phyloP scores from a whole-genome alignment of 2,329 filamentous ascomycete species.

The Fusarium incarnatum region DNA sequence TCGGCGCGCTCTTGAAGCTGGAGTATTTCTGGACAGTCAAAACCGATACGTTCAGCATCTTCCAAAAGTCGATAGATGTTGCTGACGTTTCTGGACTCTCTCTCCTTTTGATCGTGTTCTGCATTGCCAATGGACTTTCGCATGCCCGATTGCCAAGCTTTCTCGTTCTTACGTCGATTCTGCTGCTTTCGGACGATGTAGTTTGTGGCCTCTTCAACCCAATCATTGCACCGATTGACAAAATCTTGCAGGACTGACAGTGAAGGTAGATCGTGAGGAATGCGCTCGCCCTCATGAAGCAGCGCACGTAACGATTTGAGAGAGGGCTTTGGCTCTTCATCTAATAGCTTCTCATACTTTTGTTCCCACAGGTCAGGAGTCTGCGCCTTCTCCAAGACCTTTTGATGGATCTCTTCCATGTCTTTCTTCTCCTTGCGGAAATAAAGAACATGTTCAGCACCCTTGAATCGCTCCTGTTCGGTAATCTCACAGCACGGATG shows the following conservation, averaged over 20 bases:
- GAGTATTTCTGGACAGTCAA: constrained; percentile 91
- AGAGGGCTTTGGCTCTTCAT: constrained; percentile 85
- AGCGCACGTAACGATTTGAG: constrained; percentile 87
- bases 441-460: constrained; percentile 77
- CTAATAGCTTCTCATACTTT: constrained; percentile 86
- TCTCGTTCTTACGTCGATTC: constrained; percentile 94
- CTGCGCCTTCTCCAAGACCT: constrained; percentile 85
- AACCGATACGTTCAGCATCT: constrained; percentile 87
- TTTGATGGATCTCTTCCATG: constrained; percentile 75
- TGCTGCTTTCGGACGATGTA: constrained; percentile 98
- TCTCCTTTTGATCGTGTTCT: constrained; percentile 78
- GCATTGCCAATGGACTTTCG: constrained; percentile 72
- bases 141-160: constrained; percentile 80
- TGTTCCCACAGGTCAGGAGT: constrained; percentile 90
- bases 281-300: constrained; percentile 93
- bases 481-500: constrained; percentile 82
- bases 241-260: constrained; percentile 86
- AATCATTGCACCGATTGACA: constrained; percentile 96
- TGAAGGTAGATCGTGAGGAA: constrained; percentile 88
- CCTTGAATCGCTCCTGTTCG: constrained; percentile 74
- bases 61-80: constrained; percentile 88
- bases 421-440: constrained; percentile 81
- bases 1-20: constrained; percentile 87
- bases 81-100: constrained; percentile 86
- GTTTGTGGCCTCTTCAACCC: constrained; percentile 96